phyloP scores from a whole-genome alignment of 1,139 yeast species.

The Yamadazyma atmosphaerica region DNA sequence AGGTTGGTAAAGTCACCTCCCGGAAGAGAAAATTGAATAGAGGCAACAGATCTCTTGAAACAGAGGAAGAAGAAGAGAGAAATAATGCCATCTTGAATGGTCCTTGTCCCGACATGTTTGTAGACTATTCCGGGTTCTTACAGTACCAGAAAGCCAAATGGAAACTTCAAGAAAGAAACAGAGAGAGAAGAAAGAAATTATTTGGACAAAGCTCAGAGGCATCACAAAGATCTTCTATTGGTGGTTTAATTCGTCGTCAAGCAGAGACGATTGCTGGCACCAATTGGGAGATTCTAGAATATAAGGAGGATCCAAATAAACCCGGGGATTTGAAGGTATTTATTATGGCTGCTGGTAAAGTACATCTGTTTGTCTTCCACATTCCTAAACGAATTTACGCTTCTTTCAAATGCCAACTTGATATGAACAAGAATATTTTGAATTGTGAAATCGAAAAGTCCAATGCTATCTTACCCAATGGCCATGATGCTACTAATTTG shows the following conservation, averaged over 20 bases:
- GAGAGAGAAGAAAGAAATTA: constrained; percentile 69
- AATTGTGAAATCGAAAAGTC: constrained; percentile 63
- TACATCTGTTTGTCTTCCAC: constrained; percentile 72
- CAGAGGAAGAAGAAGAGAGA: constrained; percentile 43
- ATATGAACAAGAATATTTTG: constrained; percentile 47
- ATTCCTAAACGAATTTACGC: constrained; percentile 75
- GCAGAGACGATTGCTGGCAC: constrained; percentile 77
- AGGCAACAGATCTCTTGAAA: constrained; percentile 28
- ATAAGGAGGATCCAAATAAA: constrained; percentile 52
- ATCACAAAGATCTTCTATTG: constrained; percentile 53
- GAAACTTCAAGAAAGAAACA: constrained; percentile 70
- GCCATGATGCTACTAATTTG: constrained; percentile 55
- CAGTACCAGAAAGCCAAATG: constrained; percentile 82
- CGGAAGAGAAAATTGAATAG: constrained; percentile 33
- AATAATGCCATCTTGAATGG: constrained; percentile 49
- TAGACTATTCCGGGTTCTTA: constrained; percentile 77
- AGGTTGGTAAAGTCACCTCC: constrained; percentile 53
- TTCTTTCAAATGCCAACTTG: constrained; percentile 54
- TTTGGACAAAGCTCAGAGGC: constrained; percentile 68
- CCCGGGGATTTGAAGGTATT: constrained; percentile 80
- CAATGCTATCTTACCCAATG: constrained; percentile 67
- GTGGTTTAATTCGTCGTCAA: constrained; percentile 69
- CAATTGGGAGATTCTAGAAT: constrained; percentile 84
- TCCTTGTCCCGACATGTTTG: constrained; percentile 68
- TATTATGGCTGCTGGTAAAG: constrained; percentile 66